phyloP scores from a whole-genome alignment of 148 eudicot species.

The Silene latifolia region DNA sequence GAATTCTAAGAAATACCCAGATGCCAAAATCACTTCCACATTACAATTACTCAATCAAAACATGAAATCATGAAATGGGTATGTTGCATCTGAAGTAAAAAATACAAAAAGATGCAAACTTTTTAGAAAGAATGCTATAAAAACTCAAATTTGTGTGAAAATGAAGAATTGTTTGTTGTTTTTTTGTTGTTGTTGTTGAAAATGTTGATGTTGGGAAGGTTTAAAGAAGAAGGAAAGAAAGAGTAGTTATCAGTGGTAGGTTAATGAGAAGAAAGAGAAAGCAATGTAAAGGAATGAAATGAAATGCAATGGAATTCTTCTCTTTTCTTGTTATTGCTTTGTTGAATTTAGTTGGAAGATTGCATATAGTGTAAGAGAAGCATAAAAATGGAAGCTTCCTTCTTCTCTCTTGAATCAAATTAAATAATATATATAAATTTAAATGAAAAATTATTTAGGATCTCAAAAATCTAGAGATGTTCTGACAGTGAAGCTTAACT shows the following conservation, averaged over 20 bases:
- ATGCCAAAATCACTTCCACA: slow-evolving; percentile 23
- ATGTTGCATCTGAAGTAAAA: neutral
- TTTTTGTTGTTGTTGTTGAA: slow-evolving; percentile 20
- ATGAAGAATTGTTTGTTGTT: slow-evolving; percentile 20
- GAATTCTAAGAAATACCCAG: slow-evolving; percentile 24
- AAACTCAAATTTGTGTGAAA: slow-evolving; percentile 15
- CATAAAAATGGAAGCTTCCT: slow-evolving; percentile 40
- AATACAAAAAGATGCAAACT: neutral
- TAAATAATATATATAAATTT: neutral
- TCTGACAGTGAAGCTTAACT: slow-evolving; percentile 20
- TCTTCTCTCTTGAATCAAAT: neutral
- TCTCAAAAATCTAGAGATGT: slow-evolving; percentile 15
- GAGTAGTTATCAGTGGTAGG: slow-evolving; percentile 55
- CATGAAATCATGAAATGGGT: slow-evolving; percentile 20
- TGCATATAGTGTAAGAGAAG: slow-evolving; percentile 47
- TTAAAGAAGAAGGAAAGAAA: slow-evolving; percentile 43
- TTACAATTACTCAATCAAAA: slow-evolving; percentile 12
- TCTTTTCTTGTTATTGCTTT: slow-evolving; percentile 6
- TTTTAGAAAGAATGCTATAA: neutral
- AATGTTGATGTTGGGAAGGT: slow-evolving; percentile 28
- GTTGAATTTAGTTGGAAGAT: slow-evolving; percentile 22
- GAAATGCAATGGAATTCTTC: too few relatives aligned
- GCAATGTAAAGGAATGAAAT: slow-evolving; percentile 1
- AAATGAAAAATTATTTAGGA: neutral
- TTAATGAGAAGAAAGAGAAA: slow-evolving; percentile 35